Evolutionary conservation across 345 rosid species (phyloP).

Genomic region (Brassica carinata): DNA sequence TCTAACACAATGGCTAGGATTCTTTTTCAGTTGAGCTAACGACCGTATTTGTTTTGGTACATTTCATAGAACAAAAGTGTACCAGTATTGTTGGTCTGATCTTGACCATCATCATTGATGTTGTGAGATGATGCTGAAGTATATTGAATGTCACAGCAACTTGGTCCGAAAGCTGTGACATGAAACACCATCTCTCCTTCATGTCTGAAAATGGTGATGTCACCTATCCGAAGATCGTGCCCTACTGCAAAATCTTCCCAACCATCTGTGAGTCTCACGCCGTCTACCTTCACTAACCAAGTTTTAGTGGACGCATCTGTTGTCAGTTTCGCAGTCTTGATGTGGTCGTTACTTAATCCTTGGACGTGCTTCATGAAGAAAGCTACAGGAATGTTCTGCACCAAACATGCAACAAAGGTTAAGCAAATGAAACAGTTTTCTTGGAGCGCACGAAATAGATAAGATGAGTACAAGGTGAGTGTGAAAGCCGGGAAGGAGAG

Average conservation of each 20-base stretch:
- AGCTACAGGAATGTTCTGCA: conserved; percentile 34
- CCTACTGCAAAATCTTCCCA: conserved; percentile 34
- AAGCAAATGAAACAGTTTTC: background rate
- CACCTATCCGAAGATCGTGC: conserved; percentile 34
- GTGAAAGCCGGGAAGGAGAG: conserved; percentile 30
- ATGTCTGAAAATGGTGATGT: conserved; percentile 25
- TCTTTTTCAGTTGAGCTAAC: too few species aligned
- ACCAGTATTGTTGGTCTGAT: conserved; percentile 17
- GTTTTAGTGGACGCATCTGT: conserved; percentile 16
- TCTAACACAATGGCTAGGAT: too few species aligned
- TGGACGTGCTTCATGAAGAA: conserved; percentile 23
- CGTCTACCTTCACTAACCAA: conserved; percentile 37
- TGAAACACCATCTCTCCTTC: conserved; percentile 36
- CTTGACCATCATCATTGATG: background rate
- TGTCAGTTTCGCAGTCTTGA: conserved; percentile 26
- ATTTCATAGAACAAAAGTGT: background rate
- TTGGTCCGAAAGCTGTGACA: conserved; percentile 36
- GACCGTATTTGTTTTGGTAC: too few species aligned
- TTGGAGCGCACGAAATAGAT: background rate
- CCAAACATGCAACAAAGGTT: background rate
- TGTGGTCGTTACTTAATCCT: conserved; percentile 20
- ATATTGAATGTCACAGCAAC: conserved; percentile 31
- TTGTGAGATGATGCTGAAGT: conserved; percentile 22
- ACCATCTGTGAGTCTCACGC: conserved; percentile 15
- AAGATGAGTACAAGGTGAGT: conserved; percentile 26